Evolutionary conservation across 257 asterid genomes (phyloP).

Genomic region (Ilex aquifolium): DNA sequence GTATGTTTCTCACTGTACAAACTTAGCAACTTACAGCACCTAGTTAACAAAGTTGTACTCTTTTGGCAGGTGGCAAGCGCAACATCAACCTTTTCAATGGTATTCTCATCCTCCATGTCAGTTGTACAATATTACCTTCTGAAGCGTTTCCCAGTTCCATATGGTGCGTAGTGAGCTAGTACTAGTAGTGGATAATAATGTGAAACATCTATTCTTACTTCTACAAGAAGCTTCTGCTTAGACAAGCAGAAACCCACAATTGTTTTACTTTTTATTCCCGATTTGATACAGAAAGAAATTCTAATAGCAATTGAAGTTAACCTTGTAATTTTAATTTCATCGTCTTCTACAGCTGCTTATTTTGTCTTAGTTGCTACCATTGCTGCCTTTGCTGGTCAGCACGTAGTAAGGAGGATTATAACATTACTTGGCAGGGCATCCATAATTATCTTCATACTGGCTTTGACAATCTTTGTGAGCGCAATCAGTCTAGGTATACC

Average conservation of each 20-base stretch:
- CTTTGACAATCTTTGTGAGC: constrained; percentile 30
- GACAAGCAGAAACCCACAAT: too few relatives aligned
- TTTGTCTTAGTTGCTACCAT: constrained; percentile 27
- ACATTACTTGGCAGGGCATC: constrained; percentile 34
- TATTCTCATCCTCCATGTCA: constrained; percentile 36
- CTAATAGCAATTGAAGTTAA: too few relatives aligned
- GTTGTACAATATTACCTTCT: constrained; percentile 32
- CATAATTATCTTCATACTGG: constrained; percentile 31
- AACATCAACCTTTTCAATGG: constrained; percentile 40
- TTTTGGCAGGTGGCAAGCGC: constrained; percentile 32
- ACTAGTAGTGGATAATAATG: too few relatives aligned
- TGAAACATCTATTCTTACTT: too few relatives aligned
- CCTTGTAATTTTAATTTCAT: not conserved
- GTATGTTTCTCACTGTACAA: too few relatives aligned
- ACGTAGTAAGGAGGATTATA: constrained; percentile 26
- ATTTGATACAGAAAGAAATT: too few relatives aligned
- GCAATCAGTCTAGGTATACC: constrained; percentile 32
- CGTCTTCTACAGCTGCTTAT: constrained; percentile 22
- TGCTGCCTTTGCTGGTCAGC: constrained; percentile 38
- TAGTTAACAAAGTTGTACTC: not conserved
- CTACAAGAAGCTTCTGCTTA: too few relatives aligned
- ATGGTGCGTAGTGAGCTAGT: constrained; percentile 12
- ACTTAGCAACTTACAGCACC: not conserved
- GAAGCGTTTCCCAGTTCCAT: constrained; percentile 35
- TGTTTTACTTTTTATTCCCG: too few relatives aligned